Base-by-base conservation (phyloP, 345 rosid genomes). In the Melaleuca alternifolia region DNA sequence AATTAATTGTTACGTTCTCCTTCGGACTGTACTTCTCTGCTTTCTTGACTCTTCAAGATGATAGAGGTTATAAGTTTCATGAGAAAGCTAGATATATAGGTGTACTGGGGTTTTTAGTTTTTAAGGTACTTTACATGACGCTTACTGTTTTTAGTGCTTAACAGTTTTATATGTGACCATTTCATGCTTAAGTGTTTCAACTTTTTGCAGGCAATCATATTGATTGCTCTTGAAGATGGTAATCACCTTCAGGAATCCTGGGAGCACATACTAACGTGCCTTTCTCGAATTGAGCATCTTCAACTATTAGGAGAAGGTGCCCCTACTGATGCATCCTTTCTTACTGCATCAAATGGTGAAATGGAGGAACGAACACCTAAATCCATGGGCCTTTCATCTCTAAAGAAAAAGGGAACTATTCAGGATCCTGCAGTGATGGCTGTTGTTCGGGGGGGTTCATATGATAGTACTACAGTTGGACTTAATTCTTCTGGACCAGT, bases 291-390 rank as follows among this genome's bases (percentile, higher is more conserved):
- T 88, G 99, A 97, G 90, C 98, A 96, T 91, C 93, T 97, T 89
- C 99, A 95, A 89, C 91, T 97, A 62, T 86, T 97, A 93, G 99
- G 99, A 82, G 98, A 97, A 92, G 99, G 98, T 83, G 96, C 98
- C 84, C 98, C 99, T 50, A 91, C 93, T 83, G 98, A 95, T 91
- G 98, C 98, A 57, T 92, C 98, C 89, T 94, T 94, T 91, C 91
- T 97, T 83, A 87, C 93, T n/a, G 85, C 90, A 89, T 89, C 98
- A 83, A 92, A 90, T 91, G 86, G 90, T 84, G 99, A 96, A 86
- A 87, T 91, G 24, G 97, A 96, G 86, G 98, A 96, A 46, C 94
- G 93, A 84, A 57, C 90, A 62, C 87, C 88, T 84, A 97, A 93
- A 91, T 61, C 94, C 79, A 86, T 88, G 85, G 96, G 92, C 53